A percentile compares a stretch with the other conserved stretches of the same genome.
Evolutionary conservation across 2,329 filamentous ascomycete genomes (phyloP).

Genomic region (Fusarium concolor): DNA sequence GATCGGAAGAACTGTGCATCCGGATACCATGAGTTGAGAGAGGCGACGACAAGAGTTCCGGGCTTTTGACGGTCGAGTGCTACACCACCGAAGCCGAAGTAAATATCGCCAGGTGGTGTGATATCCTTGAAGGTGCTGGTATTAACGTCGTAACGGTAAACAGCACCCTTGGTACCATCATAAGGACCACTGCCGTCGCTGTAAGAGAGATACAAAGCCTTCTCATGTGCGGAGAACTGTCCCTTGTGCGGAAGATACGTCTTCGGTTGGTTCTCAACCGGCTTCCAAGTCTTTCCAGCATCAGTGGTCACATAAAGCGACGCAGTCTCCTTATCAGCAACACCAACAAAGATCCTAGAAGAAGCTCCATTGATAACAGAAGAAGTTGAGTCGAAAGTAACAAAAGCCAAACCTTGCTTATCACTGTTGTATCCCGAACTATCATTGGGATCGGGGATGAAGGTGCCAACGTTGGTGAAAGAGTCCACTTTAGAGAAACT

Average conservation of each 20-base stretch:
- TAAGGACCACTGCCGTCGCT: constrained; percentile 67
- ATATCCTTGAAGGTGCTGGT: constrained; percentile 65
- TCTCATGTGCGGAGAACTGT: constrained; percentile 62
- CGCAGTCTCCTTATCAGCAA: constrained; percentile 63
- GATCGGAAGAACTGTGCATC: constrained; percentile 68
- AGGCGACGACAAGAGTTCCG: constrained; percentile 67
- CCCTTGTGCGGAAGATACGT: constrained; percentile 66
- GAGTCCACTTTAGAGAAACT: constrained; percentile 64
- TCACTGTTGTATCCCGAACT: constrained; percentile 59
- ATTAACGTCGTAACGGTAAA: constrained; percentile 66
- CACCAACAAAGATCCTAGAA: constrained; percentile 67
- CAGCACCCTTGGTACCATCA: constrained; percentile 64
- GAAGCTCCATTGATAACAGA: constrained; percentile 59
- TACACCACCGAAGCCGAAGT: constrained; percentile 68
- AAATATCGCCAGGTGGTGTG: constrained; percentile 63
- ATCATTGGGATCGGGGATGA: constrained; percentile 58
- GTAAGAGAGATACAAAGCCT: constrained; percentile 67
- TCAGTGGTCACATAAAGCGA: constrained; percentile 66
- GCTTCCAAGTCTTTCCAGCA: constrained; percentile 64
- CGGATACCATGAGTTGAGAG: constrained; percentile 69
- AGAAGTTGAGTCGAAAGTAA: constrained; percentile 68
- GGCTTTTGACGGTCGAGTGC: constrained; percentile 64
- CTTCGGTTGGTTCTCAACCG: constrained; percentile 62
- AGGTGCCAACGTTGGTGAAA: constrained; percentile 65
- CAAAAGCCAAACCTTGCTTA: constrained; percentile 60